Evolutionary conservation across 768 basidiomycete genomes (phyloP).

Genomic region (Tylopilus sp.): DNA sequence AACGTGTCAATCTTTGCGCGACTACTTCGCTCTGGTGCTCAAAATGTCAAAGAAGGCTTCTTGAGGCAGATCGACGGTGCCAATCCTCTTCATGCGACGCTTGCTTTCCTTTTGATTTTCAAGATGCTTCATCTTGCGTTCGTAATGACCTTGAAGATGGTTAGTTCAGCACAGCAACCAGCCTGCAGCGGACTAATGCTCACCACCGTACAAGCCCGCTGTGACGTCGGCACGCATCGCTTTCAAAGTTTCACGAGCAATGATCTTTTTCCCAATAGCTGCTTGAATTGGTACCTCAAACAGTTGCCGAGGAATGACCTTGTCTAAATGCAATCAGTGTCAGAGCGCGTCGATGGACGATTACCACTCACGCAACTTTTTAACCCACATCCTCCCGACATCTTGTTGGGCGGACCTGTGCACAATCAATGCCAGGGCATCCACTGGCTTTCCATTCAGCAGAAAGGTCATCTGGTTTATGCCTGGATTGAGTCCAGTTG

Average conservation of each 20-base stretch:
- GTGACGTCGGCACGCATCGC: constrained; percentile 91
- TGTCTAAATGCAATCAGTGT: constrained; percentile 45
- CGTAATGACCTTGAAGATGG: constrained; percentile 66
- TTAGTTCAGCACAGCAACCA: not conserved
- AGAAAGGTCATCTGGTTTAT: constrained; percentile 85
- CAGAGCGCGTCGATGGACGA: not conserved
- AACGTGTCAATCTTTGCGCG: not conserved
- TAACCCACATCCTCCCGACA: constrained; percentile 82
- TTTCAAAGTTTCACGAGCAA: constrained; percentile 86
- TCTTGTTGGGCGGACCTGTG: constrained; percentile 75
- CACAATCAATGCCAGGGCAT: constrained; percentile 90
- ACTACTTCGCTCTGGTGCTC: constrained; percentile 46
- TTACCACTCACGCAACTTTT: constrained; percentile 76
- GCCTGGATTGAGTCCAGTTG: not conserved
- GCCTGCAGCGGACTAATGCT: constrained; percentile 6
- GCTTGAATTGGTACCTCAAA: constrained; percentile 98
- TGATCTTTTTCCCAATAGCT: constrained; percentile 77
- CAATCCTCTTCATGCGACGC: constrained; percentile 82
- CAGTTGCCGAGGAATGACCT: constrained; percentile 87
- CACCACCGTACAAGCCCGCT: constrained; percentile 88
- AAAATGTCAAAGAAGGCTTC: constrained; percentile 95
- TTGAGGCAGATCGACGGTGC: constrained; percentile 87
- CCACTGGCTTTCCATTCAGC: constrained; percentile 84
- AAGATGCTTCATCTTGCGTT: constrained; percentile 87
- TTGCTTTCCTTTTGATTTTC: constrained; percentile 94